Base-by-base conservation (phyloP, 768 basidiomycete genomes). In the Amanita molliuscula region DNA sequence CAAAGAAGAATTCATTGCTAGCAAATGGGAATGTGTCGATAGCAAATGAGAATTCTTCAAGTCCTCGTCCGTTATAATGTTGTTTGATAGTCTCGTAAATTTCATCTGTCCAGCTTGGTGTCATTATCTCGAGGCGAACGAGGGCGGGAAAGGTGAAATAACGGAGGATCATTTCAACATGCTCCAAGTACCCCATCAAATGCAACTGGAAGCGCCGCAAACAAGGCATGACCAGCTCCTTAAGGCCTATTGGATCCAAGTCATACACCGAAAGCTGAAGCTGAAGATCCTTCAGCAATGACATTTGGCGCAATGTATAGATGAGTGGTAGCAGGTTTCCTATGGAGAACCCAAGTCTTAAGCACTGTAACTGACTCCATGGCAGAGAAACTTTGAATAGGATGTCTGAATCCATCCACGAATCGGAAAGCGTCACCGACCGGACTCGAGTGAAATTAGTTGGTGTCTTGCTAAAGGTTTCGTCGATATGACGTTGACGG, bases 401-500 rank as follows among this genome's bases (percentile, higher is more conserved):
- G 13, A 25, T 4, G 6, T 44, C 13, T 21, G 3, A 15, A 25
- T 44, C 2, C n/a, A 13, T n/a, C n/a, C n/a, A 7, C 10, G 26
- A 5, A 3, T 15, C 4, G 4, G 0, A 31, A 23, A 44, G n/a
- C 5, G 4, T 9, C 25, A 44, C 28, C 15, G 42, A 44, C 11
- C 26, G 42, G 15, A 29, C 13, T 29, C 16, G n/a, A 25, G 42
- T 20, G 25, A 44, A 6, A n/a, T 13, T 15, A n/a, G 1, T 21
- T 2, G 21, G 42, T 44, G 7, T 4, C 1, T 1, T 26, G 25
- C n/a, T n/a, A 9, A 44, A n/a, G 16, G 4, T 44, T n/a, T 20
- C 23, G 10, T 7, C 26, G n/a, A 6, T 3, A 6, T 26, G 25
- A n/a, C 1, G 0, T 3, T 0, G 0, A 11, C 10, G 10, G 23